Evolutionary conservation across 2,329 filamentous ascomycete genomes (phyloP), one percentile per base, ranked within the genome.

Genomic region (Fusarium cicatricum): DNA sequence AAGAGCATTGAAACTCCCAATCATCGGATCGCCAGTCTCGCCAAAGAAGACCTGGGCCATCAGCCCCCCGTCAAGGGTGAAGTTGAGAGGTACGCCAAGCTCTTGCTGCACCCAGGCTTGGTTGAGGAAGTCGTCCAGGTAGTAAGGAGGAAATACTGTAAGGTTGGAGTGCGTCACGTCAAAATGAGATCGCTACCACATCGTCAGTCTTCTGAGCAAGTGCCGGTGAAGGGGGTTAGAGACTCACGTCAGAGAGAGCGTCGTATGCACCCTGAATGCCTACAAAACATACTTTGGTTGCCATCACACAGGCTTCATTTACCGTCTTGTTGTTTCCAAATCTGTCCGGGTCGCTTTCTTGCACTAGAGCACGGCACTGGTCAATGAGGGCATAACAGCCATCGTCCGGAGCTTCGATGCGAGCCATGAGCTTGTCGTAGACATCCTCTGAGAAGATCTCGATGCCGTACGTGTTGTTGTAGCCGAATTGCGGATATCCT

Each of bases 391-490:
- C 80, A 34, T 72, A 71, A 67, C 85, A 89, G 3, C 84, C 85
- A 11, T 41, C 52, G 5, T 59, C 8, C 0, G 62, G 62, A 1
- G 48, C 45, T 2, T 52, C 60, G 8, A 67, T 53, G 12, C 44
- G 28, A 3, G 54, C 28, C 4, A 62, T 23, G 1, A 58, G 48
- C 11, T 26, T n/a, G 3, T 64, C 46, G n/a, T 70, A 70, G 1
- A 51, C 42, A 0, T 79, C 78, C 4, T 81, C 75, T 21, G 79
- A 77, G 60, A 89, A 83, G 1, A 81, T 75, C 55, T 82, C 66
- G 33, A 90, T 78, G 5, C 80, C 84, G 66, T 89, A 92, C 0
- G 86, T 85, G 66, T 89, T 90, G 69, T 86, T 85, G 53, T 80
- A 77, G 1, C 82, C 82, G 66, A 85, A 86, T 3, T 72, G 67